Evolutionary conservation across 176 grass and related monocot species (phyloP).

Genomic region (Zoysia japonica): DNA sequence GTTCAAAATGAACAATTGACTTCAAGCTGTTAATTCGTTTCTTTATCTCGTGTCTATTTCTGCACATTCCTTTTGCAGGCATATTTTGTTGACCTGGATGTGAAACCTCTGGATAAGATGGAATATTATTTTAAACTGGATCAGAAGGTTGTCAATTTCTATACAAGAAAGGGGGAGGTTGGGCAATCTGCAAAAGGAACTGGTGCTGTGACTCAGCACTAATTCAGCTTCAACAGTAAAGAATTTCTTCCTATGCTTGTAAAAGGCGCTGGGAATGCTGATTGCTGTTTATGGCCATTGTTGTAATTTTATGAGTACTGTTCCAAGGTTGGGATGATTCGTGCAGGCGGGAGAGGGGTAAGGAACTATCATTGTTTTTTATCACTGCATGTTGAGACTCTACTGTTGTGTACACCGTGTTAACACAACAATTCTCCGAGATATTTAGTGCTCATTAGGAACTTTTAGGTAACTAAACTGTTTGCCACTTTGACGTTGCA

Average conservation of each 20-base stretch:
- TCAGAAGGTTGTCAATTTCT: constrained; percentile 77
- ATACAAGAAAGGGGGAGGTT: constrained; percentile 45
- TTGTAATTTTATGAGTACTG: constrained; percentile 32
- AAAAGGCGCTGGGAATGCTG: neutral
- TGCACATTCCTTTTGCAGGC: constrained; percentile 43
- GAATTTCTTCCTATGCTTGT: neutral
- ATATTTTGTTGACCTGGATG: constrained; percentile 79
- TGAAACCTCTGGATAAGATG: constrained; percentile 90
- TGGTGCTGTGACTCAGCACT: neutral
- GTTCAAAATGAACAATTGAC: neutral
- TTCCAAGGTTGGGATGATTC: constrained; percentile 13
- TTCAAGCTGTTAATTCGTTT: constrained; percentile 9
- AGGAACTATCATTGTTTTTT: neutral
- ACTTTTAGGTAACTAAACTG: neutral
- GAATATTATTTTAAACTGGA: constrained; percentile 66
- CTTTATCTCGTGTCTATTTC: neutral
- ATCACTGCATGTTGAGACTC: constrained; percentile 14
- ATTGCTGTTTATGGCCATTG: constrained; percentile 9
- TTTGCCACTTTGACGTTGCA: neutral
- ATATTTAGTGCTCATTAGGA: constrained; percentile 1
- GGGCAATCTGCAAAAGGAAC: neutral
- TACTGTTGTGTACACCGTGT: constrained; percentile 25
- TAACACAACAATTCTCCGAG: neutral
- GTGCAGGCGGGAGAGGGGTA: neutral
- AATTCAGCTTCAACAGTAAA: constrained; percentile 31